Percentiles rank a stretch among this genome's conserved stretches.
Conservation (phyloP, 1,139 yeast genomes). For the Saccharomyces pastorianus region DNA sequence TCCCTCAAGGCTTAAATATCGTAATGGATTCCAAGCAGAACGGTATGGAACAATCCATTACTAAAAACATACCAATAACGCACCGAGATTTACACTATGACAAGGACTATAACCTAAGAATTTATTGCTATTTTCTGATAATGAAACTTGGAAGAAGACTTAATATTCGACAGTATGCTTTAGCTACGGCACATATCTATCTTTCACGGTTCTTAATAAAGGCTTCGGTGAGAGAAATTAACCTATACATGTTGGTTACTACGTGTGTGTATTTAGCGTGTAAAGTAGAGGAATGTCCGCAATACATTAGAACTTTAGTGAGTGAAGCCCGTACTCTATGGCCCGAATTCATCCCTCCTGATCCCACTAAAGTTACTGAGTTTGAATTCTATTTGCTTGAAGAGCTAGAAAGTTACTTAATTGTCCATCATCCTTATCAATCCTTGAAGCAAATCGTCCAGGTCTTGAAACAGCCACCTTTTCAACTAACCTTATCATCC, state of each 20-base stretch:
- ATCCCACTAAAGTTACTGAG: conserved; percentile 87
- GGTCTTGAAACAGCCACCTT: conserved; percentile 36
- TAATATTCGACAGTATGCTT: conserved; percentile 68
- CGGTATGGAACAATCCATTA: conserved; percentile 18
- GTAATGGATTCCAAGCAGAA: conserved; percentile 24
- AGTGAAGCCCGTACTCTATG: conserved; percentile 82
- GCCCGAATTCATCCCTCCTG: conserved; percentile 94
- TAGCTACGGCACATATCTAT: conserved; percentile 86
- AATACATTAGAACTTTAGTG: conserved; percentile 75
- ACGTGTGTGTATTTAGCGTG: conserved; percentile 85
- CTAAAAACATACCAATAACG: conserved; percentile 36
- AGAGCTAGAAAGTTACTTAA: conserved; percentile 72
- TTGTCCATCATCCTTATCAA: conserved; percentile 84
- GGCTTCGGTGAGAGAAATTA: conserved; percentile 72
- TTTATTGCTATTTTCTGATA: conserved; percentile 59
- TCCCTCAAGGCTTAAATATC: conserved; percentile 29
- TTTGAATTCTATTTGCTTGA: conserved; percentile 90
- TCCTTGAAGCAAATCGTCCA: conserved; percentile 55
- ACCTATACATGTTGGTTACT: conserved; percentile 70
- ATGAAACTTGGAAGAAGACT: conserved; percentile 72
- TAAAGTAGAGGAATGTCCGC: conserved; percentile 92
- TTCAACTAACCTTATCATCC: conserved; percentile 29
- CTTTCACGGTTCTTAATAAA: conserved; percentile 63
- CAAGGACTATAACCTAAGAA: conserved; percentile 47
- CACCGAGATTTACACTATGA: conserved; percentile 45